Evolutionary conservation across 768 basidiomycete genomes (phyloP).

Genomic region (Boletus insuetus): DNA sequence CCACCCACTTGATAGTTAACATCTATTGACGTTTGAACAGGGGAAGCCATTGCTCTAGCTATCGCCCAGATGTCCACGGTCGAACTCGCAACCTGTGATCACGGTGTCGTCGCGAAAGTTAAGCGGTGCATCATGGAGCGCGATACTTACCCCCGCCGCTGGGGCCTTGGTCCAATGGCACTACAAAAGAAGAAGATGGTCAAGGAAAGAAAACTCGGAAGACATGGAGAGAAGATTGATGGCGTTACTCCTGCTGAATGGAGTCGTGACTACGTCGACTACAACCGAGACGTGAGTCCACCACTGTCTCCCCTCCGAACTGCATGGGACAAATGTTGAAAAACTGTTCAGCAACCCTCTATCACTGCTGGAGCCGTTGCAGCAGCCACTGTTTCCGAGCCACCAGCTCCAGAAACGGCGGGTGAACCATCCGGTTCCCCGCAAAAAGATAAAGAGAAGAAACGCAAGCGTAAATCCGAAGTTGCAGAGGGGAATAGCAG

Average conservation of each 20-base stretch:
- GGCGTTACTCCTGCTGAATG: slow-evolving; percentile 88
- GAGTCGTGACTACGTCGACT: slow-evolving; percentile 93
- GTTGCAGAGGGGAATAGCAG: slow-evolving; percentile 42
- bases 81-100: slow-evolving; percentile 96
- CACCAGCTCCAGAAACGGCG: slow-evolving; percentile 29
- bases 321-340: not conserved
- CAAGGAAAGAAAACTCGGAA: slow-evolving; percentile 96
- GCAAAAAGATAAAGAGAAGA: slow-evolving; percentile 70
- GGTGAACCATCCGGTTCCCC: slow-evolving; percentile 33
- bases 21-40: slow-evolving; percentile 34
- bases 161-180: slow-evolving; percentile 98
- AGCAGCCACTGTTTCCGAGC: slow-evolving; percentile 20
- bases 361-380: slow-evolving; percentile 30
- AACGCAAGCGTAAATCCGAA: slow-evolving; percentile 80
- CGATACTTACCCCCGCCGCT: slow-evolving; percentile 95
- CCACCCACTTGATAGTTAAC: not conserved
- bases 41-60: slow-evolving; percentile 91
- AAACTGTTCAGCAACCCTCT: slow-evolving; percentile 38
- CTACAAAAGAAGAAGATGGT: slow-evolving; percentile 97
- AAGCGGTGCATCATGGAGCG: slow-evolving; percentile 99
- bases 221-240: slow-evolving; percentile 86
- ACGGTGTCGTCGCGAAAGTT: slow-evolving; percentile 98
- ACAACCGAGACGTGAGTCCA: slow-evolving; percentile 62
- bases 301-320: not conserved
- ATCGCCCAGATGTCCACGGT: slow-evolving; percentile 99